A percentile compares a stretch with the other conserved stretches of the same genome.
These are phyloP conservation scores for Sclerotinia nivalis DNA, from an alignment of 2,329 filamentous ascomycete species.

Conservation along the genomic window DNA sequence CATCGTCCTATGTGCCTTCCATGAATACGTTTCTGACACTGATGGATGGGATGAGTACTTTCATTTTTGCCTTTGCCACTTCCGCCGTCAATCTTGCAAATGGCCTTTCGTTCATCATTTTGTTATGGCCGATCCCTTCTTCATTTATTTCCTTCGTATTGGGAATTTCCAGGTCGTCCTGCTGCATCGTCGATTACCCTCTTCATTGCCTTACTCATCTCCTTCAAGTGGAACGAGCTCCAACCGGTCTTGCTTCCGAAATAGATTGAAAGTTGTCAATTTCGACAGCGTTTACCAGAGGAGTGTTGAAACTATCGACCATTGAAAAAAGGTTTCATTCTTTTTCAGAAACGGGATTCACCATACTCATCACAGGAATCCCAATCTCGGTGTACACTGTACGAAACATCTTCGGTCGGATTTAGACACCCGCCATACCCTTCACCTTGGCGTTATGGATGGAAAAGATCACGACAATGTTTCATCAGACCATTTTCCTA, in stretches of 20 bases:
- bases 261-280: background rate
- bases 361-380: no score
- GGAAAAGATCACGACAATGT: background rate
- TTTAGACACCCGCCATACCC: background rate
- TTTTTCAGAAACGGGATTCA: background rate
- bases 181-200: background rate
- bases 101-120: background rate
- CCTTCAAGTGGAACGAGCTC: background rate
- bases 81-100: background rate
- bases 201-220: background rate
- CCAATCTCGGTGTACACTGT: background rate
- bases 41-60: no score
- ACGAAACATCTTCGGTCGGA: background rate
- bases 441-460: constrained; percentile 5
- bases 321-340: background rate
- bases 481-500: background rate
- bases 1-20: no score
- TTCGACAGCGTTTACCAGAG: background rate
- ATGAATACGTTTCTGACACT: no score
- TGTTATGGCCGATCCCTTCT: background rate
- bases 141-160: background rate
- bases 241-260: background rate
- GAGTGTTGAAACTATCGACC: background rate
- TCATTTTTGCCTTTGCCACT: background rate
- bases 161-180: no score